Conservation (phyloP, 2,329 filamentous ascomycete genomes). For the Aspergillus terreus region DNA sequence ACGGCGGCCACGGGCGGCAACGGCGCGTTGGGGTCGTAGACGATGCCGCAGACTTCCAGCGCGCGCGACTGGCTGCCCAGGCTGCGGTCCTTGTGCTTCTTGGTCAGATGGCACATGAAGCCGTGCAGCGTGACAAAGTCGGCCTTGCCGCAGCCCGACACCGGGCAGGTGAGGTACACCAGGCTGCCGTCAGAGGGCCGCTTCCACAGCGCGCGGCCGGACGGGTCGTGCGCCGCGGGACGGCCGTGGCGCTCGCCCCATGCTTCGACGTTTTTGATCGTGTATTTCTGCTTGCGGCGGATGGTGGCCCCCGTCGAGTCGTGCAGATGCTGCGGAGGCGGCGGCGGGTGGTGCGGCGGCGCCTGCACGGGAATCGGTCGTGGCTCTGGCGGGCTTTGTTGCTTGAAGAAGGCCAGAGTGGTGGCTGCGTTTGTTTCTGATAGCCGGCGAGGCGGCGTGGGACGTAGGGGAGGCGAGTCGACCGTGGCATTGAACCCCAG, state of each 20-base stretch:
- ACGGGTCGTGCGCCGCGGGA: constrained; percentile 37
- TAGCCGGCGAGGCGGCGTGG: constrained; percentile 35
- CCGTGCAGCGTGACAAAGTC: constrained; percentile 41
- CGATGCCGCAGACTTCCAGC: constrained; percentile 37
- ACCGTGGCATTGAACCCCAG: constrained; percentile 29
- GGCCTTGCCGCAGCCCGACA: constrained; percentile 36
- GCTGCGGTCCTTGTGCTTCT: constrained; percentile 40
- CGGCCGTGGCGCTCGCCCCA: constrained; percentile 41
- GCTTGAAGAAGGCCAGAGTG: constrained; percentile 40
- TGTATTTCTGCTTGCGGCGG: constrained; percentile 40
- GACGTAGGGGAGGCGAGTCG: constrained; percentile 36
- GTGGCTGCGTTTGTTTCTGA: constrained; percentile 41
- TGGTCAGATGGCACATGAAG: constrained; percentile 42
- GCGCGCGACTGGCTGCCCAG: constrained; percentile 39
- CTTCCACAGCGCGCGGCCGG: constrained; percentile 38
- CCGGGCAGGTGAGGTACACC: constrained; percentile 38
- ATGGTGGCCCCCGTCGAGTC: constrained; percentile 26
- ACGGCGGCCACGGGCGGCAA: constrained; percentile 29
- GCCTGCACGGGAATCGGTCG: constrained; percentile 26
- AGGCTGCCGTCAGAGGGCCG: constrained; percentile 36
- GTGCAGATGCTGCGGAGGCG: constrained; percentile 22
- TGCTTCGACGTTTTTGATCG: constrained; percentile 40
- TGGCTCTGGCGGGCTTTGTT: constrained; percentile 38
- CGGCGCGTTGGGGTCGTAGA: constrained; percentile 36
- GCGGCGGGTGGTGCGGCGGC: constrained; percentile 18